Evolutionary conservation across 306 rosid genomes (phyloP).

Genomic region (Quercus aquifolioides): DNA sequence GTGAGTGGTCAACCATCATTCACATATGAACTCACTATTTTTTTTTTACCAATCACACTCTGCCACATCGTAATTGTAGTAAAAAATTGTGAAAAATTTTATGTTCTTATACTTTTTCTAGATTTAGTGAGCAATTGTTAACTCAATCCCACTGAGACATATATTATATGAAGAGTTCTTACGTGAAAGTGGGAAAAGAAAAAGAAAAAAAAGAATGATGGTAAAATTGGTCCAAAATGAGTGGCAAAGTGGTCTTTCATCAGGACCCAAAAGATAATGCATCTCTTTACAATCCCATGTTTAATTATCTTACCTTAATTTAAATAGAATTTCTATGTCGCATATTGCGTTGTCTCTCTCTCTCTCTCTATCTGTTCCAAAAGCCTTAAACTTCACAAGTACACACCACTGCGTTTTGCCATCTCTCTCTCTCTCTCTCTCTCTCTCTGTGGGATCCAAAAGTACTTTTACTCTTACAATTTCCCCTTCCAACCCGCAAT

Average conservation of each 20-base stretch:
- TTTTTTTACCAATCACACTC: too few species aligned
- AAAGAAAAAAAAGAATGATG: background rate
- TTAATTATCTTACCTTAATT: background rate
- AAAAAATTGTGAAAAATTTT: too few species aligned
- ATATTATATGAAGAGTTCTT: background rate
- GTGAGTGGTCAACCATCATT: too few species aligned
- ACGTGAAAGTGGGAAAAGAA: background rate
- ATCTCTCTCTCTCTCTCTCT: slow-evolving; percentile 20
- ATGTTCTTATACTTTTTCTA: too few species aligned
- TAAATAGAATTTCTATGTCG: background rate
- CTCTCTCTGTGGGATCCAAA: slow-evolving; percentile 39
- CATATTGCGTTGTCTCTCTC: background rate
- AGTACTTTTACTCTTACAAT: slow-evolving; percentile 10
- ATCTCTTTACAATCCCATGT: background rate
- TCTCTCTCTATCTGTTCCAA: background rate
- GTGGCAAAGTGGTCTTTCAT: slow-evolving; percentile 13
- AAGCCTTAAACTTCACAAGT: background rate
- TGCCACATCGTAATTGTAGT: too few species aligned
- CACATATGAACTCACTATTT: too few species aligned
- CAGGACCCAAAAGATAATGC: background rate
- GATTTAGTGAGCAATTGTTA: too few species aligned
- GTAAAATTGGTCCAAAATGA: background rate
- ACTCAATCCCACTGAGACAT: too few species aligned
- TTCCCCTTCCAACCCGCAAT: slow-evolving; percentile 22
- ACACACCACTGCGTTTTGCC: background rate